Conservation (phyloP, 1,139 yeast genomes). For the Protomyces pachydermus region DNA sequence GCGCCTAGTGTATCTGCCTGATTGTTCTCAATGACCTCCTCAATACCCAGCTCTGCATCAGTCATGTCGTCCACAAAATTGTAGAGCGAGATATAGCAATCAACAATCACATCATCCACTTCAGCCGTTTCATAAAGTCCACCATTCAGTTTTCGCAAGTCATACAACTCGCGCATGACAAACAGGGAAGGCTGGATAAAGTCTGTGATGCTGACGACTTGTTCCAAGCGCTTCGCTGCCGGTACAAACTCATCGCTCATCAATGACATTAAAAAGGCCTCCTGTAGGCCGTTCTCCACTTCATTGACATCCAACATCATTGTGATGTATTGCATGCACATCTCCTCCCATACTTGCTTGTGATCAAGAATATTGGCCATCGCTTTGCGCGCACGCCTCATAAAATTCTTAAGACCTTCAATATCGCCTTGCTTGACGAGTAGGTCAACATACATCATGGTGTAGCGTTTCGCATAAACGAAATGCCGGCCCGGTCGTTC, state of each 20-base stretch:
- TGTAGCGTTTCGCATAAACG: conserved; percentile 66
- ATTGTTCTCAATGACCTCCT: no score
- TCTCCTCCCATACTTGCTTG: conserved; percentile 58
- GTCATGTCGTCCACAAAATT: not conserved
- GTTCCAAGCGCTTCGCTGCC: conserved; percentile 11
- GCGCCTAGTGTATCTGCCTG: not conserved
- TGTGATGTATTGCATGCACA: conserved; percentile 38
- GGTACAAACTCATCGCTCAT: conserved; percentile 16
- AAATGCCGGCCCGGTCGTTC: conserved; percentile 95
- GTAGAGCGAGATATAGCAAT: conserved; percentile 24
- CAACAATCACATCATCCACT: conserved; percentile 27
- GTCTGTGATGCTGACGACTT: not conserved
- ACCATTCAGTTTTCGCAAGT: conserved; percentile 27
- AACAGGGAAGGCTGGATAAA: conserved; percentile 2
- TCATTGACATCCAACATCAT: not conserved
- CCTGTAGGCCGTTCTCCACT: not conserved
- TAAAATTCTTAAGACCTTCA: conserved; percentile 53
- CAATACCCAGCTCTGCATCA: not conserved
- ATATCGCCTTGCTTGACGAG: conserved; percentile 55
- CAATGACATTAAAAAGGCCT: not conserved
- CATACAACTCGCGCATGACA: conserved; percentile 24
- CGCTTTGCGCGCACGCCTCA: conserved; percentile 68
- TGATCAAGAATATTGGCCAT: conserved; percentile 67
- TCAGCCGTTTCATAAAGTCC: conserved; percentile 25
- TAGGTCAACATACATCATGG: conserved; percentile 57